Evolutionary conservation across 148 eudicot species (phyloP), one percentile per base, ranked within the genome.

Genomic region (Rhododendron simsii): DNA sequence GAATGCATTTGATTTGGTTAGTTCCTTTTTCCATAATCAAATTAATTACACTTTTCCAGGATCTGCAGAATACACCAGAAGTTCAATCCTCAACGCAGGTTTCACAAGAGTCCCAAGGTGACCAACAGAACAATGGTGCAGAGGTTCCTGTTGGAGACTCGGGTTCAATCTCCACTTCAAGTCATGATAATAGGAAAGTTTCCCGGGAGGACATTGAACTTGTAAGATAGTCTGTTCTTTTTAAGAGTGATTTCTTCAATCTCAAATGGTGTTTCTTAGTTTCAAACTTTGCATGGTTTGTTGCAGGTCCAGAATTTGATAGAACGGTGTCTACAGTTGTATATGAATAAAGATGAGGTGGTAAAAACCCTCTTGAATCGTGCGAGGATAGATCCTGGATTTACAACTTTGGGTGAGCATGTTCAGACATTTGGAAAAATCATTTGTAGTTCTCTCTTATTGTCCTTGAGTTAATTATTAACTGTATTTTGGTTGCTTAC

Each of bases 171-270:
- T 95, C 99, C 74, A 93, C 91, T 81, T 91, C 99, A 63, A 92
- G 98, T 90, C 94, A 91, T 88, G 99, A 95, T 84, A 93, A 93
- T 81, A 92, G 95, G 85, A 97, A 93, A 92, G 98, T 97, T 85
- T 95, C 98, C 57, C 94, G 98, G 63, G 98, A 95, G 90, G 99
- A 97, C 93, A 97, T 97, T 65, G 99, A 95, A 93, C 99, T 97
- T 86, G 99, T 96, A 91, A 92, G 96, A 41, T 84, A 73, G 50
- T 86, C 13, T 78, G 73, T 83, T 15, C 80, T 9, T n/a, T 84
- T 84, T 33, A 35, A 30, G 9, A 75, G 39, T 9, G 61, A 53
- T 53, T 76, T 77, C 67, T 61, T 2, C 10, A 33, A 67, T 79
- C 18, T 10, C 20, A 7, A 84, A 12, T 76, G 48, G 16, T 55